Evolutionary conservation across 345 rosid species (phyloP).

Genomic region (Mangifera indica): DNA sequence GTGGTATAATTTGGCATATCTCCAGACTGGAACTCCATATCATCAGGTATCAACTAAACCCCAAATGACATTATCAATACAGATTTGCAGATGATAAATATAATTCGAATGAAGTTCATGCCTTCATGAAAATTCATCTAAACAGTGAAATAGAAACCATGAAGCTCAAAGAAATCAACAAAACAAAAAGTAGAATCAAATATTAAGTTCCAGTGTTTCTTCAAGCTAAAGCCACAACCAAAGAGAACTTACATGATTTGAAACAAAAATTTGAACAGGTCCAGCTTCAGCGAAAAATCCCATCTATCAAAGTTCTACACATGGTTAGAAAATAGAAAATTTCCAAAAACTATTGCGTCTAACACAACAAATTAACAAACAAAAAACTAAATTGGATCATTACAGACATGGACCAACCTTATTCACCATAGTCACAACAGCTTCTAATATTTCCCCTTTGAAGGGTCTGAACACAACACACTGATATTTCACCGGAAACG

Average conservation of each 20-base stretch:
- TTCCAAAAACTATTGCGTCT: neutral
- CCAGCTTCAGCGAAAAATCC: slow-evolving; percentile 97
- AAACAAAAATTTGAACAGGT: slow-evolving; percentile 96
- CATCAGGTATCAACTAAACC: slow-evolving; percentile 84
- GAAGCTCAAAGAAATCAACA: neutral
- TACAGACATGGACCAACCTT: slow-evolving; percentile 40
- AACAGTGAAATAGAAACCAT: neutral
- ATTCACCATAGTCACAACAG: slow-evolving; percentile 88
- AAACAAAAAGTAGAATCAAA: neutral
- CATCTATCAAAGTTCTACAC: slow-evolving; percentile 49
- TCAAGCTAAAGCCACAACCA: neutral
- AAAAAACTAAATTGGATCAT: neutral
- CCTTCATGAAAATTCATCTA: neutral
- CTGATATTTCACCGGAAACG: slow-evolving; percentile 81
- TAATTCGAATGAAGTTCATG: neutral
- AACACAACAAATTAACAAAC: neutral
- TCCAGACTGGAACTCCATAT: slow-evolving; percentile 94
- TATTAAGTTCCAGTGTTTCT: neutral
- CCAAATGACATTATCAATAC: neutral
- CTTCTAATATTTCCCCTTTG: slow-evolving; percentile 88
- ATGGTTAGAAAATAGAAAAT: neutral
- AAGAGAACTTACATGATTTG: slow-evolving; percentile 69
- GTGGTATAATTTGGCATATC: slow-evolving; percentile 92
- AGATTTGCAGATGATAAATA: neutral
- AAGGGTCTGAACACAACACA: slow-evolving; percentile 91